Evolutionary conservation across 2,329 filamentous ascomycete species (phyloP).

Genomic region (Endothia cerciana): DNA sequence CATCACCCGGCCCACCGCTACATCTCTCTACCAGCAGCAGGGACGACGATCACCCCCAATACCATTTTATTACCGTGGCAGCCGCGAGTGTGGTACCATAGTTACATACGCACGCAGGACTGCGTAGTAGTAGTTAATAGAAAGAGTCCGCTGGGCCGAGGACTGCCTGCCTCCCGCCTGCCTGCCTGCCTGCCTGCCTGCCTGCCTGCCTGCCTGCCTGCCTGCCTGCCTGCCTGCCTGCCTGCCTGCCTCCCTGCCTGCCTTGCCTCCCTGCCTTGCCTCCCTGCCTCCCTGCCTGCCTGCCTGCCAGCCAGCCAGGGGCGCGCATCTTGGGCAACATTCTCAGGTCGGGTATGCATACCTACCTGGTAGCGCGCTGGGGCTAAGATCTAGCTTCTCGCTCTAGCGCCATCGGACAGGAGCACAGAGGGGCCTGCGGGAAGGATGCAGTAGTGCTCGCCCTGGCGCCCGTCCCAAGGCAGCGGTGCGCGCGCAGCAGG

Average conservation of each 20-base stretch:
- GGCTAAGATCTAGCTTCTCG: not conserved
- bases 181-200: no score
- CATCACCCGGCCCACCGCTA: no score
- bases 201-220: not conserved
- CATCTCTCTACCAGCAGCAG: not conserved
- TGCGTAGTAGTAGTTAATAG: no score
- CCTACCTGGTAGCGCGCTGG: not conserved
- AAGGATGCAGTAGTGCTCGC: not conserved
- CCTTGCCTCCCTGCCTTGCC: not conserved
- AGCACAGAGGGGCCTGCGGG: not conserved
- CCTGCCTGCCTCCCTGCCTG: not conserved
- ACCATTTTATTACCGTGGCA: not conserved
- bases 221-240: no score
- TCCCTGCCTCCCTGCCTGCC: no score
- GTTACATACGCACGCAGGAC: no score
- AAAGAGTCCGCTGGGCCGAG: not conserved
- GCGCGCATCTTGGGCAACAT: no score
- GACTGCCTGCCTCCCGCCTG: slow-evolving; percentile 1
- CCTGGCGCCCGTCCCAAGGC: slow-evolving; percentile 5
- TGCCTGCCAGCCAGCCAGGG: no score
- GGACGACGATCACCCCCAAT: not conserved
- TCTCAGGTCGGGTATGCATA: not conserved
- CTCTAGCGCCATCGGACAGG: not conserved
- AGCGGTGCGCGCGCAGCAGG: not conserved
- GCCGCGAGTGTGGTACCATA: no score